Base-by-base conservation (phyloP, 2,329 filamentous ascomycete genomes). In the Aspergillus nomiae region DNA sequence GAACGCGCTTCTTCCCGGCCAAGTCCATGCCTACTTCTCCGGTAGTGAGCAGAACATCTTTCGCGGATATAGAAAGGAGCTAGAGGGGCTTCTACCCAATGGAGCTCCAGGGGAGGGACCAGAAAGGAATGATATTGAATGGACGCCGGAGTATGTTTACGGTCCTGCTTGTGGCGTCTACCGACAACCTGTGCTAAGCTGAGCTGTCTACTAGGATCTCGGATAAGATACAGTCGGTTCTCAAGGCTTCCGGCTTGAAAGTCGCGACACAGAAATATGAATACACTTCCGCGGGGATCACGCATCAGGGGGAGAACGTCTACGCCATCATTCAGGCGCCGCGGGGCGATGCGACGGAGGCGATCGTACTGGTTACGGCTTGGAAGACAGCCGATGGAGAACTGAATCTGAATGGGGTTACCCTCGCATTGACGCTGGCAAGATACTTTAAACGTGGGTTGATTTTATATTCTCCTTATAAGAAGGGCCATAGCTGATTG, bases 1-100 rank as follows among this genome's bases (percentile, higher is more conserved):
- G 78, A 99, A 99, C 77, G 95, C 95, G 12, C 87, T 99, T 38
- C 83, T 99, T 16, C 95, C 95, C 0, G 95, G 94, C 2, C 95
- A 99, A 78, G 95, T 98, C 10, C 94, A 98, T 80, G 97, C 95
- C 1, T 99, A 99, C 79, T 99, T 99, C 75, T 90, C 92, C 8
- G 95, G 95, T 21, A 97, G 92, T 77, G 95, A 99, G 76, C 94
- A 98, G 81, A 91, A 97, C 77, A 87, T 98, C 67, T 94, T 98
- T 74, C 87, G 93, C 54, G 95, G 92, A 9, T 98, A 96, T 77
- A 88, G 90, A 73, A 89, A 92, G 73, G 95, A 98, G 80, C 84
- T 97, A 57, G 87, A 91, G 69, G 83, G 80, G 10, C 74, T 72
- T 73, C 56, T 78, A 32, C 63, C 69, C 21, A 67, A 70, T 48